These are phyloP conservation scores for Teunomyces stri DNA, from an alignment of 805 yeast species.

Conservation along the genomic window DNA sequence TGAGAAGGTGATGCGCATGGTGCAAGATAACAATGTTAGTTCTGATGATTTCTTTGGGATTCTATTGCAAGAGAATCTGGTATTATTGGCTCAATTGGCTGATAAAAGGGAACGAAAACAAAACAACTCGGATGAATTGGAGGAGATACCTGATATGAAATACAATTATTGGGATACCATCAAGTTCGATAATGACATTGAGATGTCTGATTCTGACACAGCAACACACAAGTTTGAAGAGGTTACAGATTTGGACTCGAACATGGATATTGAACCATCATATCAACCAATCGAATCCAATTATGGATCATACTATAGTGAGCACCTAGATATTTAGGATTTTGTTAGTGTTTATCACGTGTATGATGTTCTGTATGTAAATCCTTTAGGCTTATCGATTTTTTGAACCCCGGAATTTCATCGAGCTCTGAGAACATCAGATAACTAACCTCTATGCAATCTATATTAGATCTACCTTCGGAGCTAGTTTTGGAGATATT, in stretches of 20 bases:
- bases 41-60: slow-evolving; percentile 22
- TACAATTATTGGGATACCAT: slow-evolving; percentile 39
- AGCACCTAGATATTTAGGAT: slow-evolving; percentile 3
- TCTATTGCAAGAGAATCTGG: slow-evolving; percentile 24
- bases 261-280: neutral
- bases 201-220: slow-evolving; percentile 20
- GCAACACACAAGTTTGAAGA: neutral
- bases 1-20: slow-evolving; percentile 23
- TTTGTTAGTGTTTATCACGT: neutral
- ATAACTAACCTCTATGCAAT: neutral
- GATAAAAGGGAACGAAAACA: neutral
- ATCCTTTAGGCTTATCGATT: neutral
- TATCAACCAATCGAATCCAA: slow-evolving; percentile 11
- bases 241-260: slow-evolving; percentile 1
- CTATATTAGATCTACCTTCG: slow-evolving; percentile 14
- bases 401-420: neutral
- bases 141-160: slow-evolving; percentile 10
- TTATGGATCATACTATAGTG: slow-evolving; percentile 18
- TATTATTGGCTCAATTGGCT: slow-evolving; percentile 18
- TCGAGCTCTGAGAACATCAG: neutral
- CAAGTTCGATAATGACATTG: slow-evolving; percentile 23
- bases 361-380: neutral
- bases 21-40: slow-evolving; percentile 18
- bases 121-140: neutral
- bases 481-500: slow-evolving; percentile 18